phyloP scores from a whole-genome alignment of 1,284 basidiomycete species.

The Heterobasidion irregulare region DNA sequence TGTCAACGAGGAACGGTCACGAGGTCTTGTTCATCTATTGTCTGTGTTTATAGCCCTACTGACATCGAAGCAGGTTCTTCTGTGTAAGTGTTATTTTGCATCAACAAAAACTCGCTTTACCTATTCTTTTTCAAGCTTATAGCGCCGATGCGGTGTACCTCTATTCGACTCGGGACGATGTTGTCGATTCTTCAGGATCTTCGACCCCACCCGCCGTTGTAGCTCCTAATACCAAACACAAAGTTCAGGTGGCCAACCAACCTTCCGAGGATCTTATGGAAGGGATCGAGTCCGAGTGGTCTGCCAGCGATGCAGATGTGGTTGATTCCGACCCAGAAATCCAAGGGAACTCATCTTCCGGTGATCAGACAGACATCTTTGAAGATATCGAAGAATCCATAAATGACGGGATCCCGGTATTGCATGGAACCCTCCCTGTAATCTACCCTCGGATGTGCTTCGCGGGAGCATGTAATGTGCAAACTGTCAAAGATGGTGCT shows the following conservation, averaged over 20 bases:
- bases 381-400: conserved; percentile 15
- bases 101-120: not conserved
- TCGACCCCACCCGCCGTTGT: not conserved
- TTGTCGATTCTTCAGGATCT: conserved; percentile 14
- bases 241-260: not conserved
- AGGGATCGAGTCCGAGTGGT: not conserved
- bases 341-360: conserved; percentile 18
- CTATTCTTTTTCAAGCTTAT: conserved; percentile 43
- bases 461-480: conserved; percentile 72
- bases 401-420: conserved; percentile 15
- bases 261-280: not conserved
- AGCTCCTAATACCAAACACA: not conserved
- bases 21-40: conserved; percentile 43
- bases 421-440: conserved; percentile 39
- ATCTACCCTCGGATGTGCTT: conserved; percentile 66
- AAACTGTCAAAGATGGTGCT: conserved; percentile 86
- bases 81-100: conserved; percentile 31
- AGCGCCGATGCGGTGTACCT: conserved; percentile 73
- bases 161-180: conserved; percentile 75
- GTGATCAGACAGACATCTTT: conserved; percentile 18
- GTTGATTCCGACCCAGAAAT: conserved; percentile 21
- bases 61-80: conserved; percentile 30
- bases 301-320: conserved; percentile 5
- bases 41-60: not conserved
- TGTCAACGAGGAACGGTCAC: conserved; percentile 70